Percentiles rank a stretch among this genome's conserved stretches.
Conservation (phyloP, 306 rosid genomes). For the Quercus suber region DNA sequence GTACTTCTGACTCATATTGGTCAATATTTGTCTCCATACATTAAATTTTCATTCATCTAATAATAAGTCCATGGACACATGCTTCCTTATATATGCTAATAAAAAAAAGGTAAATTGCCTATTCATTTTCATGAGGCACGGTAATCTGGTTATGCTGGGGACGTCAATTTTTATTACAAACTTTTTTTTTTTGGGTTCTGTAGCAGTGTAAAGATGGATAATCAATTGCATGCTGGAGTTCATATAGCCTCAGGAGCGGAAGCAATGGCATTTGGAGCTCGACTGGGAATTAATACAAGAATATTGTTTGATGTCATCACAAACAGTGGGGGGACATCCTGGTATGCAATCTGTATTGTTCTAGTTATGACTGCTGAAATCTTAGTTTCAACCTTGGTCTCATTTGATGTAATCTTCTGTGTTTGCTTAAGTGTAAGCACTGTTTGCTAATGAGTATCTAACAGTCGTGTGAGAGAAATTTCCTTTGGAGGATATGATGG, state of each 20-base stretch:
- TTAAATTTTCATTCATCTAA: not conserved
- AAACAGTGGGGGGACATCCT: conserved; percentile 77
- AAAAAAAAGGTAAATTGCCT: not conserved
- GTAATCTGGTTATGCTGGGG: conserved; percentile 12
- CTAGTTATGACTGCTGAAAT: no score
- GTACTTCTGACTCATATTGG: conserved; percentile 39
- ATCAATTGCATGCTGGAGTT: conserved; percentile 96
- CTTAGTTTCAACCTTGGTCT: no score
- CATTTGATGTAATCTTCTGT: not conserved
- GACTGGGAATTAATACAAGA: conserved; percentile 78
- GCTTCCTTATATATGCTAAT: conserved; percentile 17
- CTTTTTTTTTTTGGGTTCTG: conserved; percentile 28
- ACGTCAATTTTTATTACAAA: conserved; percentile 1
- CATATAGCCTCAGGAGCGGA: conserved; percentile 92
- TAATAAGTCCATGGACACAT: conserved; percentile 8
- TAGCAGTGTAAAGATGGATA: conserved; percentile 90
- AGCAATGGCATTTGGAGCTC: conserved; percentile 95
- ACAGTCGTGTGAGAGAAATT: not conserved
- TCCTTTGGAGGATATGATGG: not conserved
- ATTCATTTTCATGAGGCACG: not conserved
- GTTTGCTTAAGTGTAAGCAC: not conserved
- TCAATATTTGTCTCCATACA: conserved; percentile 6
- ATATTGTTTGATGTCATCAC: conserved; percentile 64
- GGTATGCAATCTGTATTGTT: conserved; percentile 40
- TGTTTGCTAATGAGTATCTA: not conserved